Conservation (phyloP, 1,284 basidiomycete genomes). For the Ustilago bromivora region DNA sequence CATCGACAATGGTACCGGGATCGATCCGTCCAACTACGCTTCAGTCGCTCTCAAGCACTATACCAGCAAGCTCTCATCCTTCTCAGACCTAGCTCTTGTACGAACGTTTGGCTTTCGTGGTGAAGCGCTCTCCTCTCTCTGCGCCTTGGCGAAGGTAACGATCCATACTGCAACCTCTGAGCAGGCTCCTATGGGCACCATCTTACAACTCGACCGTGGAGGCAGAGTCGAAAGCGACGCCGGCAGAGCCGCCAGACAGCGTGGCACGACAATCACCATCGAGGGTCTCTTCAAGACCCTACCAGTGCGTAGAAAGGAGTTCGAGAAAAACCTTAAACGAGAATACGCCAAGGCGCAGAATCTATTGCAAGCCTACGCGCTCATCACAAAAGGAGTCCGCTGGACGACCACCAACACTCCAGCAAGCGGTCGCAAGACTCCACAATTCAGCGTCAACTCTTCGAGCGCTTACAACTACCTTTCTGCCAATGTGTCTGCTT, state of each 20-base stretch:
- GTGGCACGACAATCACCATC: constrained; percentile 87
- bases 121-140: constrained; percentile 92
- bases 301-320: constrained; percentile 91
- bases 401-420: constrained; percentile 81
- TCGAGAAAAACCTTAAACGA: constrained; percentile 88
- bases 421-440: constrained; percentile 79
- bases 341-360: constrained; percentile 88
- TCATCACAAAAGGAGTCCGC: constrained; percentile 79
- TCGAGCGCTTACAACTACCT: constrained; percentile 72
- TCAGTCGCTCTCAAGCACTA: constrained; percentile 85
- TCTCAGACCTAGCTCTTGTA: constrained; percentile 80
- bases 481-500: constrained; percentile 77
- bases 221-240: constrained; percentile 58
- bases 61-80: constrained; percentile 88
- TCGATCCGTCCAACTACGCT: constrained; percentile 81
- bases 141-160: constrained; percentile 78
- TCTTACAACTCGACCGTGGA: constrained; percentile 54
- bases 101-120: constrained; percentile 94
- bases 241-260: constrained; percentile 77
- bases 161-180: constrained; percentile 62
- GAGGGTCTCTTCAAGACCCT: constrained; percentile 82
- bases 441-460: constrained; percentile 82
- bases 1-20: constrained; percentile 90
- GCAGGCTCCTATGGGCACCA: constrained; percentile 64
- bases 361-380: constrained; percentile 87